Conservation (phyloP, 257 asterid genomes). For the Schizonepeta tenuifolia region DNA sequence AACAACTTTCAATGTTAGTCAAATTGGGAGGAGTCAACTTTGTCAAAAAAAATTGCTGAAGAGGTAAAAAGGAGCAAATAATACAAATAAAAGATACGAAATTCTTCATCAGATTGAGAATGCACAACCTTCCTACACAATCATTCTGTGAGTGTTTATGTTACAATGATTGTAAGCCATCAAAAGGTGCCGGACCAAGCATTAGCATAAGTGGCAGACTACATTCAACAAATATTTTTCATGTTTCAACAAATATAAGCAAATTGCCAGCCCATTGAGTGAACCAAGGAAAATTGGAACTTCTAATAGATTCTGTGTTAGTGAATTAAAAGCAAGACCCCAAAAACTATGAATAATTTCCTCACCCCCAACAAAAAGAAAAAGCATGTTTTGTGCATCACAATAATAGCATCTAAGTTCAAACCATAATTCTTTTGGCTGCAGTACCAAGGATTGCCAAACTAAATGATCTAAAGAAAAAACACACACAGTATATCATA, state of each 20-base stretch:
- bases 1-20: not conserved
- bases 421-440: not conserved
- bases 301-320: not conserved
- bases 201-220: not conserved
- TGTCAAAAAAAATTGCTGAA: not conserved
- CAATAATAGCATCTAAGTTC: not conserved
- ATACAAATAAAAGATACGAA: not conserved
- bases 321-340: not conserved
- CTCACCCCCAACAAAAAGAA: not conserved
- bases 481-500: not conserved
- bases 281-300: not conserved
- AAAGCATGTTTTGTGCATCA: not conserved
- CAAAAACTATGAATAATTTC: constrained; percentile 18
- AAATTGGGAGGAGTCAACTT: not conserved
- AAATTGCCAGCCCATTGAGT: not conserved
- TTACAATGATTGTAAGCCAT: not conserved
- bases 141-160: not conserved
- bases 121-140: not conserved
- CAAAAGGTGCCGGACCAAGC: not conserved
- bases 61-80: not conserved
- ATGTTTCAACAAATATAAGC: constrained; percentile 1
- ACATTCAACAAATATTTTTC: not conserved
- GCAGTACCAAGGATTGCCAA: constrained; percentile 1
- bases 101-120: not conserved
- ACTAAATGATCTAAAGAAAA: constrained; percentile 4